Percentiles rank a stretch among this genome's conserved stretches.
phyloP scores from a whole-genome alignment of 192 early-diverging fungal species.

The Rhizoclosmatium globosum region DNA sequence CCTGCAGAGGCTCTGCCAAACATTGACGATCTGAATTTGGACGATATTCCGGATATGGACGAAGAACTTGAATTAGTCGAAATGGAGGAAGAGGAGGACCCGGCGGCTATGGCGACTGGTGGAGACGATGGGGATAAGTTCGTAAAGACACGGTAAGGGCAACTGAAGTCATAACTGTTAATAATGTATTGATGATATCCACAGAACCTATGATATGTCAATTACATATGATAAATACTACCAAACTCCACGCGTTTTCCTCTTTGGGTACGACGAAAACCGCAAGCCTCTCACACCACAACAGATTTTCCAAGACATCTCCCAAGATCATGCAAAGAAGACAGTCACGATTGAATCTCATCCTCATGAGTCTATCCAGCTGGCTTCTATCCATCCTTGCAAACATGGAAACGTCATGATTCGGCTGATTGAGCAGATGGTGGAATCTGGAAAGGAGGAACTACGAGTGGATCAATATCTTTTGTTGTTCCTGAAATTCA shows the following conservation, averaged over 20 bases:
- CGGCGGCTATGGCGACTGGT: constrained; percentile 64
- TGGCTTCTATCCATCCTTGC: constrained; percentile 98
- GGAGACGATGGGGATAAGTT: constrained; percentile 50
- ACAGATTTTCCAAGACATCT: constrained; percentile 98
- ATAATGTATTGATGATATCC: not conserved
- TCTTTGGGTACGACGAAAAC: constrained; percentile 96
- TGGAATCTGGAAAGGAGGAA: constrained; percentile 70
- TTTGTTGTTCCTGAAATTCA: constrained; percentile 97
- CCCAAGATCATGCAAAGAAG: constrained; percentile 98
- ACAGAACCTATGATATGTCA: constrained; percentile 96
- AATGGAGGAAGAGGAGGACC: constrained; percentile 77
- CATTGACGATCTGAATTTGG: constrained; percentile 63
- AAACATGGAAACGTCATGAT: constrained; percentile 98
- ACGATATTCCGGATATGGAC: constrained; percentile 93
- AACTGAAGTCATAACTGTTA: not conserved
- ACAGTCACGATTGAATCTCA: constrained; percentile 98
- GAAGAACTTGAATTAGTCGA: constrained; percentile 72
- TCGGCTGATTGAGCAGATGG: constrained; percentile 87
- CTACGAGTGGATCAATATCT: constrained; percentile 95
- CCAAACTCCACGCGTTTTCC: constrained; percentile 96
- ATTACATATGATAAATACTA: constrained; percentile 99
- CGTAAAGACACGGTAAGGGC: constrained; percentile 55
- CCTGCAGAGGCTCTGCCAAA: not conserved
- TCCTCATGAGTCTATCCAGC: constrained; percentile 85
- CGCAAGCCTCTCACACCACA: constrained; percentile 81